These are phyloP conservation scores for Beauveria varroae DNA, from an alignment of 2,329 filamentous ascomycete genomes.

Conservation along the genomic window DNA sequence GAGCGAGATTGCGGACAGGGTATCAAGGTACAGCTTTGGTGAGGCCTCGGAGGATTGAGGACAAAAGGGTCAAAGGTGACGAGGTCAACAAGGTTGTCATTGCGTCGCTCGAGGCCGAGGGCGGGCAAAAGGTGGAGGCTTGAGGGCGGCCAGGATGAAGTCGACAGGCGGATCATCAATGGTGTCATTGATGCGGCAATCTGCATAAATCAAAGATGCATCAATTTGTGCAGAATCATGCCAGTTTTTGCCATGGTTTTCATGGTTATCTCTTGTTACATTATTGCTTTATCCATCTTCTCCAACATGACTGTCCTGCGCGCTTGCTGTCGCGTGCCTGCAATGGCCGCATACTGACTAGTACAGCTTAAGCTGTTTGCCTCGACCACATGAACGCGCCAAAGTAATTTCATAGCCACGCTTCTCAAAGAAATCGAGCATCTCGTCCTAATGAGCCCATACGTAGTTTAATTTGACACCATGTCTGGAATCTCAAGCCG, in stretches of 20 bases:
- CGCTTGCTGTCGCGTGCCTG: too few species aligned
- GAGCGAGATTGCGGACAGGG: not conserved
- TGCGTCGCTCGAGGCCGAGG: not conserved
- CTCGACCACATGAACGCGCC: too few species aligned
- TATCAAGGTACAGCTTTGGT: not conserved
- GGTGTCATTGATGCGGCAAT: not conserved
- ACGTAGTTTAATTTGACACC: too few species aligned
- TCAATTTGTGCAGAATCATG: not conserved
- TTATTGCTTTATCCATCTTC: not conserved
- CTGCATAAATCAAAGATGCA: not conserved
- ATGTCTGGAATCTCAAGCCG: not conserved
- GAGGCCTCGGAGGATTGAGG: not conserved
- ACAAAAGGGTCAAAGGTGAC: not conserved
- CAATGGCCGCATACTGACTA: too few species aligned
- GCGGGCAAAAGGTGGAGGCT: not conserved
- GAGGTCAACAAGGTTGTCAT: conserved; percentile 2
- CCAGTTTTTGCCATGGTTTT: not conserved
- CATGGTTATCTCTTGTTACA: not conserved
- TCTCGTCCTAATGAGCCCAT: too few species aligned
- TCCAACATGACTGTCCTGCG: not conserved
- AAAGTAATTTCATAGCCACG: too few species aligned
- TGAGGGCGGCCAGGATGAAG: not conserved
- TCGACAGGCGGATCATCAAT: not conserved
- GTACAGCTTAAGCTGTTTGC: too few species aligned
- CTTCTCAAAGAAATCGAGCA: too few species aligned